Conservation (phyloP, 371 early-diverging fungal genomes). For the Mucor plumbeus region DNA sequence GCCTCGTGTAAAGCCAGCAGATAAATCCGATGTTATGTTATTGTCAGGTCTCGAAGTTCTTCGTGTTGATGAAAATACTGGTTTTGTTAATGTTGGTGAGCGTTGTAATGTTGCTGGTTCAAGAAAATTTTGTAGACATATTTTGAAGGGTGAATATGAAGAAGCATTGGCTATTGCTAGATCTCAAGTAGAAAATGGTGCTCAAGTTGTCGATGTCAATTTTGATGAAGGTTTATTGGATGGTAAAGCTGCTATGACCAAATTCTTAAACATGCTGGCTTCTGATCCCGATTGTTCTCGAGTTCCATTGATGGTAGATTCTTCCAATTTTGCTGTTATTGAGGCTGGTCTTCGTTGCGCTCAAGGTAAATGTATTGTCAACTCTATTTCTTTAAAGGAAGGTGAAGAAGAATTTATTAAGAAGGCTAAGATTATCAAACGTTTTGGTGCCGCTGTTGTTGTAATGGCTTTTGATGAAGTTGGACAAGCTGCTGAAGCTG, state of each 20-base stretch:
- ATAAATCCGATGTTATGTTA: constrained; percentile 71
- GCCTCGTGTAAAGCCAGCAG: constrained; percentile 75
- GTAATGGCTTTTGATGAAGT: constrained; percentile 97
- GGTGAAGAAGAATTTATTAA: constrained; percentile 91
- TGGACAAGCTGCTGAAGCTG: constrained; percentile 87
- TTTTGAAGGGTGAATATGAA: constrained; percentile 89
- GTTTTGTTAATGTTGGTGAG: constrained; percentile 94
- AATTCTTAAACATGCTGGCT: constrained; percentile 89
- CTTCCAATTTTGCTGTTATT: constrained; percentile 96
- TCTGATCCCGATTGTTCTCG: constrained; percentile 93
- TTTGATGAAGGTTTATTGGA: constrained; percentile 96
- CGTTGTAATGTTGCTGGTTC: constrained; percentile 97
- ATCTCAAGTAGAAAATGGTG: constrained; percentile 92
- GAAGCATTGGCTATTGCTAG: constrained; percentile 93
- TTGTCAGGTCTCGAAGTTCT: constrained; percentile 88
- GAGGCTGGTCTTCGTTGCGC: constrained; percentile 92
- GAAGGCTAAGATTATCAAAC: constrained; percentile 84
- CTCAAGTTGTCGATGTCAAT: constrained; percentile 92
- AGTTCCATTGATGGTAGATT: constrained; percentile 92
- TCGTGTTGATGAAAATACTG: constrained; percentile 75
- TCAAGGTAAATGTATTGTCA: constrained; percentile 96
- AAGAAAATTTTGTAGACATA: constrained; percentile 89
- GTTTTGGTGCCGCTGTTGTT: constrained; percentile 95
- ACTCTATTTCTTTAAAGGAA: constrained; percentile 94
- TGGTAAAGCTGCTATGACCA: constrained; percentile 90